Evolutionary conservation across 495 filamentous ascomycete species (phyloP).

Genomic region (Letharia columbiana): DNA sequence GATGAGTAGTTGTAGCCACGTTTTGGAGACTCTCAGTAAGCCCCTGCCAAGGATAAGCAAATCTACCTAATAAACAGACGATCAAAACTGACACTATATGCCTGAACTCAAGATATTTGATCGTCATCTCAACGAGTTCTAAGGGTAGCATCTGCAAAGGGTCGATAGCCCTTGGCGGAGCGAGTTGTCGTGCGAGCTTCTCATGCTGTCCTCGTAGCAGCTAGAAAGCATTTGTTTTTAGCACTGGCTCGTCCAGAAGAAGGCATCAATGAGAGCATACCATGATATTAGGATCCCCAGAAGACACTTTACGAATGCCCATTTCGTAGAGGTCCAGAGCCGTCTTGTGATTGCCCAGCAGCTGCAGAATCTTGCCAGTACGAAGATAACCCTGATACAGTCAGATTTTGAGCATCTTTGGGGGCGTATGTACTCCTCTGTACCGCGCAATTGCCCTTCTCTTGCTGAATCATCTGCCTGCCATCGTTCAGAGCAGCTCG

Average conservation of each 20-base stretch:
- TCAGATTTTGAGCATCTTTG: background rate
- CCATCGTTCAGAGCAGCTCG: slow-evolving; percentile 50
- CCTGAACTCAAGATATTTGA: slow-evolving; percentile 40
- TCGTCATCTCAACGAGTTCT: slow-evolving; percentile 40
- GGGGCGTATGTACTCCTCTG: background rate
- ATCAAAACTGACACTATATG: slow-evolving; percentile 40
- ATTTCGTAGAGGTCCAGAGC: slow-evolving; percentile 55
- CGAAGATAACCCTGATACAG: slow-evolving; percentile 51
- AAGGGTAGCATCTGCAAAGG: slow-evolving; percentile 41
- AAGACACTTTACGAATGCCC: slow-evolving; percentile 43
- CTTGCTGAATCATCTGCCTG: slow-evolving; percentile 47
- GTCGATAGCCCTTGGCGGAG: slow-evolving; percentile 32
- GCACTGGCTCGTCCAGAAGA: background rate
- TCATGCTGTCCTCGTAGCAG: slow-evolving; percentile 37
- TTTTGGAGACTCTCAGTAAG: slow-evolving; percentile 45
- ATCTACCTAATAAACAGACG: background rate
- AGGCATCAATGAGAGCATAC: slow-evolving; percentile 28
- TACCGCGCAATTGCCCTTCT: slow-evolving; percentile 43
- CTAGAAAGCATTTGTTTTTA: slow-evolving; percentile 26
- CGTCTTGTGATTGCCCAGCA: slow-evolving; percentile 43
- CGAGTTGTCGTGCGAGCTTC: slow-evolving; percentile 34
- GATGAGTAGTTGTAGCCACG: slow-evolving; percentile 42
- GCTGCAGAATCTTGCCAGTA: slow-evolving; percentile 51
- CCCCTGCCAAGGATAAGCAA: slow-evolving; percentile 27
- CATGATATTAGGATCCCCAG: slow-evolving; percentile 36